These are phyloP conservation scores for Aspergillus piperis DNA, from an alignment of 2,329 filamentous ascomycete species.

Conservation along the genomic window DNA sequence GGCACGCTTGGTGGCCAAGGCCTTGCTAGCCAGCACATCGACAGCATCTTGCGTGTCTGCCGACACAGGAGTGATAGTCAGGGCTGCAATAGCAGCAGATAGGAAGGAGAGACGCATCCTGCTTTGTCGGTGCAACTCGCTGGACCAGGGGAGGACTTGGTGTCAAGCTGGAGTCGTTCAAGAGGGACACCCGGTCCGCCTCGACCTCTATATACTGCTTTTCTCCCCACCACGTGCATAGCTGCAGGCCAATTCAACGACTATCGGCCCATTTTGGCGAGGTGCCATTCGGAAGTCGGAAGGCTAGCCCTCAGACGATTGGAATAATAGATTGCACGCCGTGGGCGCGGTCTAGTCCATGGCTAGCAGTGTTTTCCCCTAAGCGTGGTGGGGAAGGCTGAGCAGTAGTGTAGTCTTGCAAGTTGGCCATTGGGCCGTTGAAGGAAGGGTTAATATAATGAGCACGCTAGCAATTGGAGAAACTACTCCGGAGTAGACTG, in stretches of 20 bases:
- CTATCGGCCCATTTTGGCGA: background rate
- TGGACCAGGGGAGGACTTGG: background rate
- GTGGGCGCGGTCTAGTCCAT: background rate
- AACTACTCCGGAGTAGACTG: too few relatives aligned
- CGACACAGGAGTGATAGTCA: constrained; percentile 5
- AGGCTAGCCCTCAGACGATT: background rate
- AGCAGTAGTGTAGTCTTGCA: background rate
- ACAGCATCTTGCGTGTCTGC: constrained; percentile 7
- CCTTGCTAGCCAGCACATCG: constrained; percentile 13
- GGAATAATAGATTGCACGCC: background rate
- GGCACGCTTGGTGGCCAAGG: constrained; percentile 8
- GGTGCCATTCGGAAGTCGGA: background rate
- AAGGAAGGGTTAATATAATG: too few relatives aligned
- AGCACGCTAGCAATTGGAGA: too few relatives aligned
- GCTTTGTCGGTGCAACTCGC: background rate
- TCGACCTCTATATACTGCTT: constrained; percentile 1
- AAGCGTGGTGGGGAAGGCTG: background rate
- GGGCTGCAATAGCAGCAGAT: constrained; percentile 6
- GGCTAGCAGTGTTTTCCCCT: background rate
- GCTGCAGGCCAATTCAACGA: background rate
- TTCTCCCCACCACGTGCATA: background rate
- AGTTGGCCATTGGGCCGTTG: background rate
- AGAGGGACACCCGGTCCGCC: background rate
- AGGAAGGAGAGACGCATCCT: constrained; percentile 1
- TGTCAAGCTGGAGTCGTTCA: background rate